Evolutionary conservation across 163 green algal species (phyloP).

Genomic region (Trebouxia gelatinosa): DNA sequence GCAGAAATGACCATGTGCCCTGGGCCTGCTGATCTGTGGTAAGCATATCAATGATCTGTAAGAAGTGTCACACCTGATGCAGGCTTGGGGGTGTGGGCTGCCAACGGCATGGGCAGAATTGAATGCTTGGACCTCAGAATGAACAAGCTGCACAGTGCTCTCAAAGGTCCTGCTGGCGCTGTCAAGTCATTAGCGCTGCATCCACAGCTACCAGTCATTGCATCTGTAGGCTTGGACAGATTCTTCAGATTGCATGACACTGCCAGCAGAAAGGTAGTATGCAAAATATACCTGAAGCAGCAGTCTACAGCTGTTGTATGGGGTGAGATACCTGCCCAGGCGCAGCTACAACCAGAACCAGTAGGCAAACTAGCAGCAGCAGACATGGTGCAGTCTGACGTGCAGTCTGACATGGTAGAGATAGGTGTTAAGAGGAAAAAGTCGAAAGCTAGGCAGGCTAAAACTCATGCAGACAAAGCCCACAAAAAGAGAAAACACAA

Average conservation of each 20-base stretch:
- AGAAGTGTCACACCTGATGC: neutral
- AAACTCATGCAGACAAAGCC: too few relatives aligned
- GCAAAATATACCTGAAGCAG: constrained; percentile 37
- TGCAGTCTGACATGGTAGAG: too few relatives aligned
- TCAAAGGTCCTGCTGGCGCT: constrained; percentile 66
- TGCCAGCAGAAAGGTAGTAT: constrained; percentile 41
- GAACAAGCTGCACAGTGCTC: constrained; percentile 45
- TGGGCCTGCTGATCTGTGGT: neutral
- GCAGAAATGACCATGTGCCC: too few relatives aligned
- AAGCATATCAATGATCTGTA: neutral
- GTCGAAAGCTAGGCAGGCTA: too few relatives aligned
- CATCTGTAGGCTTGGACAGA: constrained; percentile 70
- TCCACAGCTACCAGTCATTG: constrained; percentile 53
- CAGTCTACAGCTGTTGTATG: constrained; percentile 15
- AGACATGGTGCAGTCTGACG: too few relatives aligned
- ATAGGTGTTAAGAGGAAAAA: too few relatives aligned
- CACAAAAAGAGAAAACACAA: too few relatives aligned
- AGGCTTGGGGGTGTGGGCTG: constrained; percentile 63
- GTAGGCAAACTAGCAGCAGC: too few relatives aligned
- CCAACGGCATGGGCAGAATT: constrained; percentile 63
- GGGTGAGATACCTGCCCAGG: too few relatives aligned
- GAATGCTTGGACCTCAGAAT: constrained; percentile 62
- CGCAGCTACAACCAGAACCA: too few relatives aligned
- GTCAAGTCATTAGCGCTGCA: constrained; percentile 53
- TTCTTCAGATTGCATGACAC: constrained; percentile 66